Evolutionary conservation across 768 basidiomycete genomes (phyloP), one percentile per base, ranked within the genome.

Genomic region (Solioccasus polychromus): DNA sequence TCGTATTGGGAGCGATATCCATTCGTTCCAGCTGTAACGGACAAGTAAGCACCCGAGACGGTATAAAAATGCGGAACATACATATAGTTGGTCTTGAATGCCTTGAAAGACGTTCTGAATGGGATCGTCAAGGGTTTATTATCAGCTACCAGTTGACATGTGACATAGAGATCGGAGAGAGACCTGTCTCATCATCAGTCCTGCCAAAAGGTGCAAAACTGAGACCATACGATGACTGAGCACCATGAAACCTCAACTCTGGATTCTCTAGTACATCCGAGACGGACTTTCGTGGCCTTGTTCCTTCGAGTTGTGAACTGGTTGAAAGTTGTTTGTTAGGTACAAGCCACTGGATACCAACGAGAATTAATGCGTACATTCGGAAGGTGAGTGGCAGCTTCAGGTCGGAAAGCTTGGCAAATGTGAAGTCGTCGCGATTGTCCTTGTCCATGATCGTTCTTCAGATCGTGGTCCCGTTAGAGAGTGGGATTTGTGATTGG

Each of bases 101-200:
- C 79, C 67, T 94, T 95, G 77, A 90, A 92, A 1, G 88, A 82
- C 1, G 95, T 97, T 30, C 90, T 82, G 64, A 89, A 92, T 0
- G 92, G 88, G 25, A 95, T 88, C 0, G 93, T 93, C 34, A 95
- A 72, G 0, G 90, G 91, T 59, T 93, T 92, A 65, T 95, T 95
- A 63, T 96, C 92, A 10, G 92, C 88, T 49, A 90, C 76, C 14
- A 99, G 82, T 62, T 95, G 90, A 62, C 91, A 87, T 10, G 89
- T 92, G 42, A 97, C 87, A 68, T 92, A 95, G 46, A 98, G 79
- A 68, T 98, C 96, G 62, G 93, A 89, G 54, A 87, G 79, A 12
- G 81, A 83, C 53, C 92, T 96, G 70, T 34, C 53, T 54, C 48
- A 39, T 52, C 49, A 44, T 62, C 43, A 60, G 49, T 51, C 36